phyloP scores from a whole-genome alignment of 768 basidiomycete species.

The Hericium rajendrae region DNA sequence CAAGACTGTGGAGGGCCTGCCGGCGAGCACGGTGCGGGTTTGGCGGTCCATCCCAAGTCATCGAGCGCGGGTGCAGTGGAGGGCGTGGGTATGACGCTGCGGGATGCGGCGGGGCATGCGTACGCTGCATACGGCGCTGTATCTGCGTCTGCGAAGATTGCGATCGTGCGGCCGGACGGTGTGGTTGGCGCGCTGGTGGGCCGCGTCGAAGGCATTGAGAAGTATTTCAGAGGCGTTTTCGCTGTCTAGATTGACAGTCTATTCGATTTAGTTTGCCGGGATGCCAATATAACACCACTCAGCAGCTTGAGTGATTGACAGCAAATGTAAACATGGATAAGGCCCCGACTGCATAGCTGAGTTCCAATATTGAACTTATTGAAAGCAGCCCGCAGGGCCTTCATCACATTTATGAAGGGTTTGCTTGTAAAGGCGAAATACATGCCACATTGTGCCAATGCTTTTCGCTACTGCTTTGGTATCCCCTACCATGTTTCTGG shows the following conservation, averaged over 20 bases:
- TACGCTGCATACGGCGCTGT: conserved; percentile 2
- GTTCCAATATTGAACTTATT: too few relatives aligned
- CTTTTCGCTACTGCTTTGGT: too few relatives aligned
- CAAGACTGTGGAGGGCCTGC: background rate
- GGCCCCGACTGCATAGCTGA: too few relatives aligned
- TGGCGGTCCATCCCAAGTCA: background rate
- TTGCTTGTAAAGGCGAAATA: too few relatives aligned
- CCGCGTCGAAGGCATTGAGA: background rate
- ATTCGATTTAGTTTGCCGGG: background rate
- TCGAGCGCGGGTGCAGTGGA: background rate
- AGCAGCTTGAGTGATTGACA: too few relatives aligned
- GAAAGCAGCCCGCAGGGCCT: too few relatives aligned
- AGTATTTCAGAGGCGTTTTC: conserved; percentile 1
- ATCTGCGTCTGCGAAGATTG: background rate
- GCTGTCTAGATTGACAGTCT: background rate
- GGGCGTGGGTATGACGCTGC: background rate
- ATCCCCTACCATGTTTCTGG: too few relatives aligned
- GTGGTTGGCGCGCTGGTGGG: conserved; percentile 2
- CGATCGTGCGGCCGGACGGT: conserved; percentile 7
- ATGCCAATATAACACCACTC: too few relatives aligned
- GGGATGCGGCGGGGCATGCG: conserved; percentile 6
- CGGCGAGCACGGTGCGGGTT: background rate
- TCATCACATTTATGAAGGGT: too few relatives aligned
- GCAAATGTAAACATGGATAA: too few relatives aligned
- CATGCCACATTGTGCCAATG: too few relatives aligned